These are phyloP conservation scores for Nicotiana noctiflora DNA, from an alignment of 257 asterid species.

Conservation along the genomic window DNA sequence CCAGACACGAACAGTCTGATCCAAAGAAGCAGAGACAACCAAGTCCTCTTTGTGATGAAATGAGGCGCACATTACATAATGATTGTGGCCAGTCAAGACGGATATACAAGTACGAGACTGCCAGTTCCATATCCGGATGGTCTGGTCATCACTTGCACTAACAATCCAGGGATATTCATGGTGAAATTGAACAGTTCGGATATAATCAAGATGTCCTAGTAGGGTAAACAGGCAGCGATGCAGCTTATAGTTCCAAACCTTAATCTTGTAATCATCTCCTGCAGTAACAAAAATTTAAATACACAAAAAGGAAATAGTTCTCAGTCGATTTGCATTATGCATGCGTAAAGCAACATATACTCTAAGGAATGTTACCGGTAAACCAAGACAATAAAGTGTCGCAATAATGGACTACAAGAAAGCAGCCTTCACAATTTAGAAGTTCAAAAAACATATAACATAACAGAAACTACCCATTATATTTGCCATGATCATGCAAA, in stretches of 20 bases:
- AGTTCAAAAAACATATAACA: background rate
- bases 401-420: background rate
- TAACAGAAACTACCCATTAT: background rate
- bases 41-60: slow-evolving; percentile 96
- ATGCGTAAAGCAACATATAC: background rate
- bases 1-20: slow-evolving; percentile 98
- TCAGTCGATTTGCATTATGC: background rate
- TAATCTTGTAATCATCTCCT: slow-evolving; percentile 98
- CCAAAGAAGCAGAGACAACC: slow-evolving; percentile 96
- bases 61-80: slow-evolving; percentile 94
- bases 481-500: background rate
- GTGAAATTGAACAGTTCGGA: slow-evolving; percentile 94
- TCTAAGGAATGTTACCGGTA: background rate
- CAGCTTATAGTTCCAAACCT: slow-evolving; percentile 95
- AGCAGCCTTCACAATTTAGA: background rate
- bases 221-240: slow-evolving; percentile 92
- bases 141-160: slow-evolving; percentile 97
- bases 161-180: slow-evolving; percentile 99
- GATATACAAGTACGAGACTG: slow-evolving; percentile 94
- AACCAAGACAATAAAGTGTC: background rate
- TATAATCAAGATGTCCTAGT: slow-evolving; percentile 97
- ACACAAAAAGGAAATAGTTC: background rate
- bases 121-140: slow-evolving; percentile 99
- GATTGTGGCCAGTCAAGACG: slow-evolving; percentile 96
- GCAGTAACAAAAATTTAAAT: slow-evolving; percentile 22